Conservation (phyloP, 2,329 filamentous ascomycete genomes). For the Colletotrichum sp. region DNA sequence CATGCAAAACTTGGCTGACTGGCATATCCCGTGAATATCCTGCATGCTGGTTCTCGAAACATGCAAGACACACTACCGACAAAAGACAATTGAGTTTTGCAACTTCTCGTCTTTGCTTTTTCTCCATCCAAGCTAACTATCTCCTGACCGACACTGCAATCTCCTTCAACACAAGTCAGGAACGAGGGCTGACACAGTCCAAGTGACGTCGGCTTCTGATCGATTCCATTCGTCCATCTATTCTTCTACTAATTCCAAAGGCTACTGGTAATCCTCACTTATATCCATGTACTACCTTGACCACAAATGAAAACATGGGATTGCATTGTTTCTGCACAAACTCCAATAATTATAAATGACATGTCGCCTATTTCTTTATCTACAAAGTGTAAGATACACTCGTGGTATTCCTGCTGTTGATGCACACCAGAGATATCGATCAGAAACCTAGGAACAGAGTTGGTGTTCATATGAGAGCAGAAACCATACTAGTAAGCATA, state of each 20-base stretch:
- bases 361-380: too few species aligned
- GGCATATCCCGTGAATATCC: background rate
- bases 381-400: background rate
- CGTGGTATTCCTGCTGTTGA: background rate
- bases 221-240: too few species aligned
- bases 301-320: too few species aligned
- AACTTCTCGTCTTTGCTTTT: background rate
- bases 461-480: background rate
- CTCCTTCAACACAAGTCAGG: background rate
- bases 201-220: background rate
- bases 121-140: background rate
- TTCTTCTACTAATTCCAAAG: too few species aligned
- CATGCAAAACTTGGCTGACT: background rate
- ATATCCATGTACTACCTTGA: too few species aligned
- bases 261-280: too few species aligned
- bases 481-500: background rate
- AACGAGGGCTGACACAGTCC: background rate
- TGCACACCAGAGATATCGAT: rapidly evolving
- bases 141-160: background rate
- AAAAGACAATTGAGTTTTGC: background rate
- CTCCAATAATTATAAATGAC: too few species aligned
- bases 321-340: too few species aligned
- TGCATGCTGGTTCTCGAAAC: background rate
- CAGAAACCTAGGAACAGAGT: background rate
- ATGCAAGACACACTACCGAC: background rate